A percentile compares a stretch with the other conserved stretches of the same genome.
Evolutionary conservation across 768 basidiomycete genomes (phyloP).

Genomic region (Lactarius sp.): DNA sequence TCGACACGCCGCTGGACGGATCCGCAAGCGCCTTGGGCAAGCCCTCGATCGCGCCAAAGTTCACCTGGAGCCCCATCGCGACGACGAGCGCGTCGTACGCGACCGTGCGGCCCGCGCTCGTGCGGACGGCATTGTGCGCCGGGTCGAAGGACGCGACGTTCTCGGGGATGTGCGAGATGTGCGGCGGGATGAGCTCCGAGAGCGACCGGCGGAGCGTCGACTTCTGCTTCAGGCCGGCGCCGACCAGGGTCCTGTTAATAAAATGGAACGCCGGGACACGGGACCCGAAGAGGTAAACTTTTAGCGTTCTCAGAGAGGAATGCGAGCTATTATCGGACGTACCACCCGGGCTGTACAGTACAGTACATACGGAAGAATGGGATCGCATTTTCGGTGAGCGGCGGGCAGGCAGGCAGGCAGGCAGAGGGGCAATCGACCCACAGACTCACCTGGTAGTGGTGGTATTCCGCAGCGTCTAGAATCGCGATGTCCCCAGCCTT

Average conservation of each 20-base stretch:
- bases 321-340: conserved; percentile 26
- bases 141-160: conserved; percentile 75
- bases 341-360: conserved; percentile 81
- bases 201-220: conserved; percentile 62
- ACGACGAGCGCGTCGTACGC: conserved; percentile 86
- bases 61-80: conserved; percentile 82
- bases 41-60: conserved; percentile 72
- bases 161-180: conserved; percentile 67
- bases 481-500: conserved; percentile 78
- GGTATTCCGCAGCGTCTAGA: conserved; percentile 73
- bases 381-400: conserved; percentile 13
- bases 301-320: neutral
- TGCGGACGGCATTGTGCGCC: conserved; percentile 63
- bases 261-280: neutral
- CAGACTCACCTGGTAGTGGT: conserved; percentile 73
- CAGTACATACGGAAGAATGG: conserved; percentile 10
- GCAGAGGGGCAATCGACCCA: neutral
- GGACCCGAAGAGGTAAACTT: neutral
- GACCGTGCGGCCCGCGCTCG: conserved; percentile 61
- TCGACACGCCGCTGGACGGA: conserved; percentile 74
- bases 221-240: conserved; percentile 77
- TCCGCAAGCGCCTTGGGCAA: conserved; percentile 73
- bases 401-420: neutral
- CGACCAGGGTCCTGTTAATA: conserved; percentile 76
- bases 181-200: conserved; percentile 62